Evolutionary conservation across 768 basidiomycete genomes (phyloP), one percentile per base, ranked within the genome.

Genomic region (Collybiopsis luxurians): DNA sequence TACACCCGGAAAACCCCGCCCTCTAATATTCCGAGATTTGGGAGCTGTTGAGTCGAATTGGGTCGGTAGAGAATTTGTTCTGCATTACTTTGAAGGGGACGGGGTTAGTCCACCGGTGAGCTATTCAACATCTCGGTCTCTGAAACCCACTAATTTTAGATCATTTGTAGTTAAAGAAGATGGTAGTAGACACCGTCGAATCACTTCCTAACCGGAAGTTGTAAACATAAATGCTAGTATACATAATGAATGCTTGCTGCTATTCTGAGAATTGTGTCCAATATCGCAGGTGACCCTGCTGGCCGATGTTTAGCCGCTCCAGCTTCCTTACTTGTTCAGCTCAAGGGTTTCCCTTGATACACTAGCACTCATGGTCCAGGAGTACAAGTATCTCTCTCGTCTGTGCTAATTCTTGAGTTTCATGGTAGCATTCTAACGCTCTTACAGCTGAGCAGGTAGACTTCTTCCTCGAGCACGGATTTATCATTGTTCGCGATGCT

Each of bases 101-200:
- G 86, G 84, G 10, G 79, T 87, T 13, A 92, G 90, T 67, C 87
- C 89, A 38, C 74, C 84, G 52, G 90, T 90, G 63, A 64, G 86
- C 76, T 31, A 19, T 30, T 12, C 45, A 17, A 23, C 40, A n/a
- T 31, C 7, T 42, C 13, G 13, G 2, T 43, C n/a, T 19, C 40
- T 19, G 17, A 15, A 13, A 9, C 5, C 42, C 17, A 7, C 15
- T 54, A 6, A 40, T 24, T 30, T 42, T 2, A 50, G 10, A 11
- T 44, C 44, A 27, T 23, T 13, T 48, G 12, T 56, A 86, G 85
- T 66, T 86, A 36, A 84, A 83, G 63, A 69, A 74, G 54, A 73
- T 78, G 4, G 81, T 83, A 4, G 62, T 80, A 6, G 73, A 78
- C 27, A 68, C 70, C 44, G 56, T 81, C 31, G 66, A 69, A 54